phyloP scores from a whole-genome alignment of 495 filamentous ascomycete species.

The Aspergillus bridgeri region DNA sequence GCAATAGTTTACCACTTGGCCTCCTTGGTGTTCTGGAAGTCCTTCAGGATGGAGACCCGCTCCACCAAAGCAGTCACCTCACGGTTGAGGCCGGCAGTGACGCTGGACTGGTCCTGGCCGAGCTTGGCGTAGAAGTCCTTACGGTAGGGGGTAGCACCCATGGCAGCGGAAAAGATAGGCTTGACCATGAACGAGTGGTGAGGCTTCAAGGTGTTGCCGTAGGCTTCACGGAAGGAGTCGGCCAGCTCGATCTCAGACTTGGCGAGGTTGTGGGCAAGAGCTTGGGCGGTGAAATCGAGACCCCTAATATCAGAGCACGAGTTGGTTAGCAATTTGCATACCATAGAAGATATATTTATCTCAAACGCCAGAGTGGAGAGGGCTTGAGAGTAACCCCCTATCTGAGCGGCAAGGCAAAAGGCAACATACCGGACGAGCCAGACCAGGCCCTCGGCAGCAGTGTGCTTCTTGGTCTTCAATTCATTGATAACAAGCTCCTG shows the following conservation, averaged over 20 bases:
- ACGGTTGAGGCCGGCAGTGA: conserved; percentile 54
- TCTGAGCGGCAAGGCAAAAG: not conserved
- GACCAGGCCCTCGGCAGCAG: conserved; percentile 80
- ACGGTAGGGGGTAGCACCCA: conserved; percentile 87
- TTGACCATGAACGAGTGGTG: conserved; percentile 86
- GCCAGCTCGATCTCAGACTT: conserved; percentile 70
- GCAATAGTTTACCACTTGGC: conserved; percentile 58
- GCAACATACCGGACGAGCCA: conserved; percentile 80
- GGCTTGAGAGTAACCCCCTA: not conserved
- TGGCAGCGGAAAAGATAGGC: conserved; percentile 85
- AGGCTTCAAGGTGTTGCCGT: conserved; percentile 79
- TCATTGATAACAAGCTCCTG: conserved; percentile 84
- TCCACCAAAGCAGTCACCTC: conserved; percentile 76
- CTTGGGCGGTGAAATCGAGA: conserved; percentile 85
- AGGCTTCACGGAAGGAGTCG: conserved; percentile 80
- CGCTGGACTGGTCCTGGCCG: conserved; percentile 57
- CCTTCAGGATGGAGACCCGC: conserved; percentile 70
- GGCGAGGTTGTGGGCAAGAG: conserved; percentile 71
- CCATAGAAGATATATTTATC: not conserved
- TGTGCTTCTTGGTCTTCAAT: conserved; percentile 79
- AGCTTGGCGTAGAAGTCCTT: conserved; percentile 88
- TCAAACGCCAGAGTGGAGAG: not conserved
- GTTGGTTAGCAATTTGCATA: conserved; percentile 10
- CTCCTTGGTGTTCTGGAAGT: conserved; percentile 64
- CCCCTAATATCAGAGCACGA: conserved; percentile 53